phyloP scores from a whole-genome alignment of 75 land plant species.

The Azolla pinnata region DNA sequence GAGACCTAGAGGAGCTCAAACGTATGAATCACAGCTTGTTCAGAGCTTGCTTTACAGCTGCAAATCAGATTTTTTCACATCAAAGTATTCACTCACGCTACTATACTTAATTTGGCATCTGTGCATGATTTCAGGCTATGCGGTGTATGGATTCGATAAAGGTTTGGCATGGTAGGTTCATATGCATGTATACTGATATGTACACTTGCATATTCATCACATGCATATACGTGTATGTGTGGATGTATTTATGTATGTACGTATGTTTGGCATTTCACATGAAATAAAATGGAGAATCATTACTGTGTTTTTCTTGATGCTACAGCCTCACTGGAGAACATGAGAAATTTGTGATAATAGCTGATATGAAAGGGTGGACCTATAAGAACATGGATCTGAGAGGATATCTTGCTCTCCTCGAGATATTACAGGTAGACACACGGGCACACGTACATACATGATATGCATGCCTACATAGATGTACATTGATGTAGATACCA shows the following conservation, averaged over 20 bases:
- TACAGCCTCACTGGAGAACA: background rate
- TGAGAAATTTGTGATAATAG: slow-evolving; percentile 30
- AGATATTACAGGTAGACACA: slow-evolving; percentile 31
- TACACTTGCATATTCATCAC: background rate
- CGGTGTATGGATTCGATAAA: slow-evolving; percentile 28
- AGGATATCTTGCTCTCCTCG: slow-evolving; percentile 16
- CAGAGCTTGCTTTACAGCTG: background rate
- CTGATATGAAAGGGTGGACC: slow-evolving; percentile 24
- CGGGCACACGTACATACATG: background rate
- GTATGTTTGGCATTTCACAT: background rate
- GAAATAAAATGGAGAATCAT: background rate
- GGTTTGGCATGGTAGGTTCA: slow-evolving; percentile 5
- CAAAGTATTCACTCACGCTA: background rate
- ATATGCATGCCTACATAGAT: slow-evolving; percentile 1
- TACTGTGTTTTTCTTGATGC: background rate
- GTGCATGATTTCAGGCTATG: slow-evolving; percentile 12
- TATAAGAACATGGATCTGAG: slow-evolving; percentile 24
- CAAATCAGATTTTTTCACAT: background rate
- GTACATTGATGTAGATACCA: no score
- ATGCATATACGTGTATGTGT: background rate
- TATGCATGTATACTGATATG: background rate
- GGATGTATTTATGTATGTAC: background rate
- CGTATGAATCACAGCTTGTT: slow-evolving; percentile 25
- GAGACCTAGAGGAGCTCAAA: slow-evolving; percentile 60
- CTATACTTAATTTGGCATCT: background rate